phyloP scores from a whole-genome alignment of 352 stramenopile species.

The Elongisporangium undulatum region DNA sequence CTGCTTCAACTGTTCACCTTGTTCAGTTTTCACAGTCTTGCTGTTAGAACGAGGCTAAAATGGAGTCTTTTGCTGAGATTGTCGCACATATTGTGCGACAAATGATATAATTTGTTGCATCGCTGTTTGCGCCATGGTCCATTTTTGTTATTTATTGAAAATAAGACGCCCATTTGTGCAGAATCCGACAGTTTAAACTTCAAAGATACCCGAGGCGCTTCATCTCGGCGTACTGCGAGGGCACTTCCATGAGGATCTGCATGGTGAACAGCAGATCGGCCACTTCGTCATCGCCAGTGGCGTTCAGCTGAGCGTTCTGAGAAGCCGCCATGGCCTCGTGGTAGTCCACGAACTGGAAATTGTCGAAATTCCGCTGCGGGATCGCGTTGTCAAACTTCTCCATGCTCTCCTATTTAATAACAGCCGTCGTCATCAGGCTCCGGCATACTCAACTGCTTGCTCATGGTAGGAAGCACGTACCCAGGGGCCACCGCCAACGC shows the following conservation, averaged over 20 bases:
- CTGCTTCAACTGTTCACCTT: too few species aligned
- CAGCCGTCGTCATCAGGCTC: constrained; percentile 24
- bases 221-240: constrained; percentile 11
- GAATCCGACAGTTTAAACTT: not conserved
- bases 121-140: not conserved
- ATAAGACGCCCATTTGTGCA: not conserved
- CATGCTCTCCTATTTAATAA: constrained; percentile 45
- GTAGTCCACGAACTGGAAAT: constrained; percentile 84
- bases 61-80: too few species aligned
- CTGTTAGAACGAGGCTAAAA: too few species aligned
- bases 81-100: too few species aligned
- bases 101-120: too few species aligned
- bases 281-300: constrained; percentile 3
- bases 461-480: constrained; percentile 2
- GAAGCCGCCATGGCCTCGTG: constrained; percentile 32
- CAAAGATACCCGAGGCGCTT: constrained; percentile 1
- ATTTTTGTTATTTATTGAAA: not conserved
- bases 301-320: constrained; percentile 6
- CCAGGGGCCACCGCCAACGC: constrained; percentile 46
- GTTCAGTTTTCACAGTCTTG: too few species aligned
- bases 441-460: constrained; percentile 24
- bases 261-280: constrained; percentile 33
- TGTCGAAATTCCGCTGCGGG: constrained; percentile 64
- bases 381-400: constrained; percentile 68
- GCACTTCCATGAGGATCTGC: constrained; percentile 38